Conservation (phyloP, 1,284 basidiomycete genomes). For the Ustilago lituana region DNA sequence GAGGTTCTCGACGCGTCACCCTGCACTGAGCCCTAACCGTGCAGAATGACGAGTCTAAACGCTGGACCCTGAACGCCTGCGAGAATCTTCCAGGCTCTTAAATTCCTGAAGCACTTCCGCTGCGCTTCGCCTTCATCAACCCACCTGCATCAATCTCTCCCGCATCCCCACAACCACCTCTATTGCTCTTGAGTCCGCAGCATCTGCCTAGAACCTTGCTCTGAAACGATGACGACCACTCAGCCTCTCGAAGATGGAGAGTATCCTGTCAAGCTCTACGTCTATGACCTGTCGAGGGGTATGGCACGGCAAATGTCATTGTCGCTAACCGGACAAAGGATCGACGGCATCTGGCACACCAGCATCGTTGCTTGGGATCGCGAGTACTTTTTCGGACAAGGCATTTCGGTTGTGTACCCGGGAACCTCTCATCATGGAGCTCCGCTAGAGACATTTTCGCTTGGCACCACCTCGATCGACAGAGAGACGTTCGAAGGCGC, state of each 20-base stretch:
- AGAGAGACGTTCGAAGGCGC: conserved; percentile 80
- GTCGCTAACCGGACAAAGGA: conserved; percentile 77
- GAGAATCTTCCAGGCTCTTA: not conserved
- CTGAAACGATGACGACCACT: conserved; percentile 3
- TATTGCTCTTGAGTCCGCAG: no score
- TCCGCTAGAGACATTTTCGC: conserved; percentile 79
- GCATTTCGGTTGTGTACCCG: conserved; percentile 74
- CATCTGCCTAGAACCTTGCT: no score
- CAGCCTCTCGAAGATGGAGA: conserved; percentile 12
- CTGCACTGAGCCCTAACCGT: no score
- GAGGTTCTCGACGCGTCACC: not conserved
- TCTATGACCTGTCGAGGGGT: conserved; percentile 89
- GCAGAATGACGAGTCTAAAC: not conserved
- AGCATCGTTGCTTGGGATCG: conserved; percentile 84
- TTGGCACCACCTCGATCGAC: conserved; percentile 84
- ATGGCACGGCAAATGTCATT: conserved; percentile 79
- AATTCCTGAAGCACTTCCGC: no score
- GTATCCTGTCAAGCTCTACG: conserved; percentile 73
- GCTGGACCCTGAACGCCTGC: not conserved
- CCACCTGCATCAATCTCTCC: no score
- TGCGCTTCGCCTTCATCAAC: not conserved
- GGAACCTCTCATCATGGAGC: conserved; percentile 73
- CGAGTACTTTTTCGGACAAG: conserved; percentile 89
- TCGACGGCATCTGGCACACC: conserved; percentile 73
- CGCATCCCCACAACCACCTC: no score